A percentile compares a stretch with the other conserved stretches of the same genome.
These are phyloP conservation scores for Acrocalymma vagum DNA, from an alignment of 2,329 filamentous ascomycete genomes.

Conservation along the genomic window DNA sequence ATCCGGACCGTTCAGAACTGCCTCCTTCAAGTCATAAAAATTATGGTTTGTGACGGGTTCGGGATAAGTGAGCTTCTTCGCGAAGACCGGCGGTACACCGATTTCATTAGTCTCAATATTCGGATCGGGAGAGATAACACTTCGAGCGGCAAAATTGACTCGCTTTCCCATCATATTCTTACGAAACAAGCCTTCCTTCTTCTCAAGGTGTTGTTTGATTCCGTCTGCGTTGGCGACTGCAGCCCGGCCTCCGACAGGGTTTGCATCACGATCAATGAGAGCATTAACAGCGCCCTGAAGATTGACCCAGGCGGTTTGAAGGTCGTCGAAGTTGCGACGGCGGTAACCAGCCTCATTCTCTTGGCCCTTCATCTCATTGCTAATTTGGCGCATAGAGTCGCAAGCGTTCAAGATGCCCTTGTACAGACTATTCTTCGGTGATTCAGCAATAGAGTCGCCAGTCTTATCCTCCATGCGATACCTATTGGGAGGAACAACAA, in stretches of 20 bases:
- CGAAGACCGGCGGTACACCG: slow-evolving; percentile 97
- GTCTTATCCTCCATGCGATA: slow-evolving; percentile 88
- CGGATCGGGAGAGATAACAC: slow-evolving; percentile 96
- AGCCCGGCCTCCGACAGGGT: slow-evolving; percentile 80
- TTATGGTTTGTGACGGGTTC: slow-evolving; percentile 98
- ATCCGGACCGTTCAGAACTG: slow-evolving; percentile 92
- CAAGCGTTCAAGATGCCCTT: slow-evolving; percentile 82
- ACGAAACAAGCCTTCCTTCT: slow-evolving; percentile 97
- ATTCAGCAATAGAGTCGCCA: slow-evolving; percentile 84
- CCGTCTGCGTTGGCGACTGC: slow-evolving; percentile 85
- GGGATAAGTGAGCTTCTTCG: slow-evolving; percentile 93
- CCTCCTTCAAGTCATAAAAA: slow-evolving; percentile 93
- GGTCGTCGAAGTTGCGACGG: slow-evolving; percentile 73
- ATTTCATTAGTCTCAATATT: slow-evolving; percentile 99
- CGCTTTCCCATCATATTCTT: slow-evolving; percentile 99
- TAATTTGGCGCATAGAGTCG: slow-evolving; percentile 76
- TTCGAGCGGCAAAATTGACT: slow-evolving; percentile 96
- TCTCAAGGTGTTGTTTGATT: slow-evolving; percentile 97
- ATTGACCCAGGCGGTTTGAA: slow-evolving; percentile 82
- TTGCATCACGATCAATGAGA: slow-evolving; percentile 89
- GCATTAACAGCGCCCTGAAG: slow-evolving; percentile 92
- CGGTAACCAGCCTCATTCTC: slow-evolving; percentile 51
- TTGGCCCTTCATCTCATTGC: slow-evolving; percentile 69
- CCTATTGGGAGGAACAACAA: slow-evolving; percentile 91
- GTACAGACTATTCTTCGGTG: slow-evolving; percentile 87